Evolutionary conservation across 108 stramenopile genomes (phyloP), one percentile per base, ranked within the genome.

Genomic region (Schizochytrium sp.): DNA sequence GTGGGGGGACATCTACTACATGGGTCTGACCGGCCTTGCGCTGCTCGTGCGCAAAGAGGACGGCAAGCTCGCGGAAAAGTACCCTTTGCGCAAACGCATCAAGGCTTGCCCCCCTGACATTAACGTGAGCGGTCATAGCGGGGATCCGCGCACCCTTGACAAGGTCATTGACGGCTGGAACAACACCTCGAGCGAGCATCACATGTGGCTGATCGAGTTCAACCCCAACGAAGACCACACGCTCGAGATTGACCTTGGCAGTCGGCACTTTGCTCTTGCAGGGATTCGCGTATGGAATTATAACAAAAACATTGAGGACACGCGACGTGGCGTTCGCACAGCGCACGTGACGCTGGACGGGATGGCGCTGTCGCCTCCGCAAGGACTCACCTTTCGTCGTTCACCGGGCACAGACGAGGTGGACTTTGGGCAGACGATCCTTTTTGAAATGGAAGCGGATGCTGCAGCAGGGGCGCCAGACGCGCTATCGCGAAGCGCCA

Each of bases 131-230:
- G 87, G 87, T 18, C 87, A 87, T 28, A 25, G 25, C 25, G 87
- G 87, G 16, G 87, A 87, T 23, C 87, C 87, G n/a, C 87, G 87
- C 19, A 87, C 87, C 3, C 57, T 87, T 8, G 87, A 87, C 43
- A 87, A 87, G 87, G 29, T 87, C 53, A 57, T 87, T 2, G 87
- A 87, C 57, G 87, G 87, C 3, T 25, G 48, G 87, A 57, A 87
- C 28, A 28, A 29, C 53, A 87, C 87, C 5, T 87, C 29, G 18
- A 57, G 28, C 57, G 87, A 87, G n/a, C 48, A 55, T 1, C 87
- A 87, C 87, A 87, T 87, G 87, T 87, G 87, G 87, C 87, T 87
- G 12, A 57, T 87, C 25, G 53, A 55, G 43, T 87, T 57, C 57
- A 87, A 55, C 16, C 53, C 48, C 12, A 28, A 41, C 57, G 87